These are phyloP conservation scores for Xylaria sp. DNA, from an alignment of 2,329 filamentous ascomycete species.

Conservation along the genomic window DNA sequence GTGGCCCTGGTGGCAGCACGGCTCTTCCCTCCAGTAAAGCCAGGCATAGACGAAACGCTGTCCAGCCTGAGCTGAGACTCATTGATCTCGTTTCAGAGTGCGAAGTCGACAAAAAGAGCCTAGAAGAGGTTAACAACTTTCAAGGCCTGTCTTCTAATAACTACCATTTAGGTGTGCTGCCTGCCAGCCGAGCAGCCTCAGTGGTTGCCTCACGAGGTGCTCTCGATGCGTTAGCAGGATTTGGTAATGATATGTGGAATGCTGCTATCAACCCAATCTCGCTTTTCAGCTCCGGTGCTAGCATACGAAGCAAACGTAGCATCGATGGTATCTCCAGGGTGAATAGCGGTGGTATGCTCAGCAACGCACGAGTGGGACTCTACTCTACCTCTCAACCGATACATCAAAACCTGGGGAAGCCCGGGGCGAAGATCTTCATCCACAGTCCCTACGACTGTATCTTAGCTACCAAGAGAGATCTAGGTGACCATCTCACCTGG, in stretches of 20 bases:
- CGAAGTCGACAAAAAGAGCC: conserved; percentile 78
- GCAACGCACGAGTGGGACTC: conserved; percentile 31
- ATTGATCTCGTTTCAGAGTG: conserved; percentile 85
- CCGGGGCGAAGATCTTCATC: conserved; percentile 72
- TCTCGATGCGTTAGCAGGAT: conserved; percentile 67
- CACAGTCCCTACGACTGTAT: conserved; percentile 96
- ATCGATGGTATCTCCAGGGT: conserved; percentile 54
- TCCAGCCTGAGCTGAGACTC: conserved; percentile 81
- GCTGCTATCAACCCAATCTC: conserved; percentile 81
- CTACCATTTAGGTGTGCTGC: conserved; percentile 83
- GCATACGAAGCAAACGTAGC: conserved; percentile 59
- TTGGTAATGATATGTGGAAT: conserved; percentile 79
- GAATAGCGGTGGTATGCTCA: conserved; percentile 37
- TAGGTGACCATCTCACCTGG: conserved; percentile 82
- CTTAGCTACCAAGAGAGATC: conserved; percentile 80
- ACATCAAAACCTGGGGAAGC: conserved; percentile 52
- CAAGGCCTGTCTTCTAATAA: conserved; percentile 82
- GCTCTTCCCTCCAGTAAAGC: conserved; percentile 55
- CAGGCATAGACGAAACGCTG: conserved; percentile 68
- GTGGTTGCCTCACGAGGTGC: conserved; percentile 62
- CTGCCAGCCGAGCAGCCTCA: conserved; percentile 63
- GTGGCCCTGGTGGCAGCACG: conserved; percentile 43
- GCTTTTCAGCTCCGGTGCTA: conserved; percentile 82
- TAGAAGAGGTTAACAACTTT: conserved; percentile 73
- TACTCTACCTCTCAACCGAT: conserved; percentile 34